phyloP scores from a whole-genome alignment of 371 early-diverging fungal species.

The Nematocida parisii region DNA sequence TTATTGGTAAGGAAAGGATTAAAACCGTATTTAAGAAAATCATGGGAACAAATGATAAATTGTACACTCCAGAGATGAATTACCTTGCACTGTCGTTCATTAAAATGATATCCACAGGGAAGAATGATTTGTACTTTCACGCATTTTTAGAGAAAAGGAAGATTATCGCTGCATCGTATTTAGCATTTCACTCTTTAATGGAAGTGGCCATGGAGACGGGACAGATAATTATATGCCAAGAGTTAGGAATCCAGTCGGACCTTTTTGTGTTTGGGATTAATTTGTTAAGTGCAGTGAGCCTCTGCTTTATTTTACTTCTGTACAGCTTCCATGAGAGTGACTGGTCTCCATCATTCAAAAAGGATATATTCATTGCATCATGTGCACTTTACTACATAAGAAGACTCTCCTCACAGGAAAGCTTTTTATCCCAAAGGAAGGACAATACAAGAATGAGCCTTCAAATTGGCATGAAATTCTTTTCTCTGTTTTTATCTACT shows the following conservation, averaged over 20 bases:
- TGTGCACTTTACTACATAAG: not conserved
- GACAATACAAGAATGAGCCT: conserved; percentile 1
- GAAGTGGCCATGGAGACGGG: conserved; percentile 35
- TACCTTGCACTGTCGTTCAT: conserved; percentile 16
- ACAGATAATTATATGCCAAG: conserved; percentile 10
- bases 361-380: conserved; percentile 25
- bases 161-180: conserved; percentile 17
- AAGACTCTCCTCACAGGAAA: not conserved
- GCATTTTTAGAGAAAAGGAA: conserved; percentile 42
- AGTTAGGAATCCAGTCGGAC: conserved; percentile 20
- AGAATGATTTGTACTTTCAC: conserved; percentile 18
- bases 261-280: conserved; percentile 12
- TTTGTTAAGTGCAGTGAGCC: not conserved
- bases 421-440: not conserved
- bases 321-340: not conserved
- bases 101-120: conserved; percentile 18
- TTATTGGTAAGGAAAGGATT: not conserved
- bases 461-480: conserved; percentile 47
- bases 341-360: not conserved
- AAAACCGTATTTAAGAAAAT: not conserved
- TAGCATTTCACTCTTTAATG: conserved; percentile 34
- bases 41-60: not conserved
- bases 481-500: conserved; percentile 31
- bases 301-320: not conserved
- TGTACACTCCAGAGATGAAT: not conserved